Conservation (phyloP, 176 grass and related monocot species). For the Puccinellia tenuiflora region DNA sequence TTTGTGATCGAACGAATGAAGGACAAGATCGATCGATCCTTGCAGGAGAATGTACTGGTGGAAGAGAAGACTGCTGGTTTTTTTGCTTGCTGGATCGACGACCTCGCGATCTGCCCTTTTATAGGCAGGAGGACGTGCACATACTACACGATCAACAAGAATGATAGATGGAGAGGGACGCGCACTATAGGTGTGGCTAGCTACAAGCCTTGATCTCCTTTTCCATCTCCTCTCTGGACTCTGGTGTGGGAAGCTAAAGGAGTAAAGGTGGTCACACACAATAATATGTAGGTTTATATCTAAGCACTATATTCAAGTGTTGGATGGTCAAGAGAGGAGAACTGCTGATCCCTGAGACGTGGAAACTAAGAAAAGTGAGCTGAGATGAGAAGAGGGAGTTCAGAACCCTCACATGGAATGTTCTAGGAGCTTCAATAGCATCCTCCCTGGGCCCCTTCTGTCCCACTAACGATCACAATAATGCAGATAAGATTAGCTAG, state of each 20-base stretch:
- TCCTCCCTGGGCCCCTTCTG: constrained; percentile 6
- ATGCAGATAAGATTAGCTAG: neutral
- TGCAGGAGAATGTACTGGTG: neutral
- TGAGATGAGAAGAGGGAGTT: neutral
- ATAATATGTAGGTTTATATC: constrained; percentile 16
- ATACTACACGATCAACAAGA: neutral
- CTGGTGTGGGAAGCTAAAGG: neutral
- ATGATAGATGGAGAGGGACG: constrained; percentile 20
- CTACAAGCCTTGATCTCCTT: neutral
- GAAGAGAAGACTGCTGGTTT: neutral
- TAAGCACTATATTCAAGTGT: neutral
- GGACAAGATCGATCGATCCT: neutral
- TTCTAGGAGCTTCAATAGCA: constrained; percentile 35
- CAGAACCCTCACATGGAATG: constrained; percentile 25
- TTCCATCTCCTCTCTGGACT: neutral
- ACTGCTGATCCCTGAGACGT: constrained; percentile 27
- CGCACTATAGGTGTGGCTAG: constrained; percentile 7
- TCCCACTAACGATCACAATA: constrained; percentile 32
- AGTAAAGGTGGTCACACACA: neutral
- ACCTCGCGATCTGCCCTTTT: constrained; percentile 4
- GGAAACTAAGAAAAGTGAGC: constrained; percentile 39
- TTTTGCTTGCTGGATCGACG: constrained; percentile 5
- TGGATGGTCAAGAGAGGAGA: constrained; percentile 9
- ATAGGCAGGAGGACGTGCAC: constrained; percentile 24
- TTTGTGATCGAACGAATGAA: neutral